A percentile compares a stretch with the other conserved stretches of the same genome.
phyloP scores from a whole-genome alignment of 306 rosid genomes.

The Parietaria judaica region DNA sequence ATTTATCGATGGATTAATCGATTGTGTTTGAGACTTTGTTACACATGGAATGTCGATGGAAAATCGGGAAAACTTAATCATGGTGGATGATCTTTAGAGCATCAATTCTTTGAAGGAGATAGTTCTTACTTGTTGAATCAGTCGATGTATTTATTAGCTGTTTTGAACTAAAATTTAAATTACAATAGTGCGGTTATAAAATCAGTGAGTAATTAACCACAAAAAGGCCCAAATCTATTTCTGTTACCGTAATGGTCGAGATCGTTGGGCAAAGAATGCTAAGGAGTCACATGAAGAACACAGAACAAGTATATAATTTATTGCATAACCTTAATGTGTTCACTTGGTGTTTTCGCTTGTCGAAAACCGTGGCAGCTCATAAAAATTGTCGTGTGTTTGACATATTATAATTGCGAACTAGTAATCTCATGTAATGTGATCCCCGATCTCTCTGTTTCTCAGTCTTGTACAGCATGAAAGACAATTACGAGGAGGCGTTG shows the following conservation, averaged over 20 bases:
- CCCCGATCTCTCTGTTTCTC: constrained; percentile 1
- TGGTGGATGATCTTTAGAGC: neutral
- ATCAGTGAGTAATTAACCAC: no score
- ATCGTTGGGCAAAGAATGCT: neutral
- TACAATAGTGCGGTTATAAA: no score
- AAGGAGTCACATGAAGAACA: neutral
- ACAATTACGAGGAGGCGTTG: constrained; percentile 59
- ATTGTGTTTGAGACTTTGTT: no score
- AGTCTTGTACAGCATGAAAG: constrained; percentile 68
- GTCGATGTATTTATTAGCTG: no score
- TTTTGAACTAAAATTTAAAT: no score
- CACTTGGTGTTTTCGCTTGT: neutral
- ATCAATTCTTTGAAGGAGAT: neutral
- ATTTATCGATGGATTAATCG: no score
- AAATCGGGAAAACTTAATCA: no score
- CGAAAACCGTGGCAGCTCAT: neutral
- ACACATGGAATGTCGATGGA: no score
- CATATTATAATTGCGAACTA: neutral
- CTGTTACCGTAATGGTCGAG: no score
- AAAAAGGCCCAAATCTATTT: no score
- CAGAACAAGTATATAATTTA: neutral
- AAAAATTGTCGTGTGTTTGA: neutral
- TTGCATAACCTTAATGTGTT: neutral
- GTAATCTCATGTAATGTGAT: neutral
- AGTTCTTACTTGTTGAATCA: neutral